phyloP scores from a whole-genome alignment of 306 rosid species.

The Corylus americana region DNA sequence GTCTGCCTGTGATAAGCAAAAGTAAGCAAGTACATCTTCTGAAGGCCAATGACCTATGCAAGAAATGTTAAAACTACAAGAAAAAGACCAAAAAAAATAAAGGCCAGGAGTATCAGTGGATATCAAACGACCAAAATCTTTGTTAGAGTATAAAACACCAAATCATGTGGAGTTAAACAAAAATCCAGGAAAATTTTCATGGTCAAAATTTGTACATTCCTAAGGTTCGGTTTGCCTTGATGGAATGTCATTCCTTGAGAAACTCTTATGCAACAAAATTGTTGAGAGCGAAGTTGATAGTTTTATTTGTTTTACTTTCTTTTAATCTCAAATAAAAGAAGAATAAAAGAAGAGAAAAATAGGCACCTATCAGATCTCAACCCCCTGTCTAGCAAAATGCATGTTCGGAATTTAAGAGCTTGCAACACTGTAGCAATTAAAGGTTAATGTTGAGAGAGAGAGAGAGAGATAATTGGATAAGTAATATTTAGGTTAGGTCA shows the following conservation, averaged over 20 bases:
- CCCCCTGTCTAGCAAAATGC: too few relatives aligned
- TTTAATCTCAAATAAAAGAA: too few relatives aligned
- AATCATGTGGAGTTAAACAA: neutral
- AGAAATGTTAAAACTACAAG: constrained; percentile 13
- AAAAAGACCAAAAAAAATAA: constrained; percentile 8
- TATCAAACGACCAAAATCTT: neutral
- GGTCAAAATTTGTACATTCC: neutral
- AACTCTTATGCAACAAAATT: neutral
- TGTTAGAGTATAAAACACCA: neutral
- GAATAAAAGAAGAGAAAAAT: too few relatives aligned
- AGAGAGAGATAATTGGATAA: too few relatives aligned
- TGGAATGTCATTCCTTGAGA: neutral
- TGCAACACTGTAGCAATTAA: too few relatives aligned
- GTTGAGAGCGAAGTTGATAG: neutral
- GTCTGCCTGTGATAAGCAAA: constrained; percentile 62
- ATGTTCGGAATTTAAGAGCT: too few relatives aligned
- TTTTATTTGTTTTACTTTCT: neutral
- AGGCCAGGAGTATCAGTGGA: neutral
- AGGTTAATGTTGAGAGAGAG: too few relatives aligned
- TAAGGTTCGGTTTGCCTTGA: neutral
- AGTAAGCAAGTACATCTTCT: constrained; percentile 91
- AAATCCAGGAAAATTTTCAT: constrained; percentile 1
- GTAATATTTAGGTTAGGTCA: too few relatives aligned
- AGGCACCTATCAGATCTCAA: too few relatives aligned
- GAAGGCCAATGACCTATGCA: constrained; percentile 96